Percentiles rank a stretch among this genome's conserved stretches.
phyloP scores from a whole-genome alignment of 2,329 filamentous ascomycete genomes.

The Mycosphaerella sp. region DNA sequence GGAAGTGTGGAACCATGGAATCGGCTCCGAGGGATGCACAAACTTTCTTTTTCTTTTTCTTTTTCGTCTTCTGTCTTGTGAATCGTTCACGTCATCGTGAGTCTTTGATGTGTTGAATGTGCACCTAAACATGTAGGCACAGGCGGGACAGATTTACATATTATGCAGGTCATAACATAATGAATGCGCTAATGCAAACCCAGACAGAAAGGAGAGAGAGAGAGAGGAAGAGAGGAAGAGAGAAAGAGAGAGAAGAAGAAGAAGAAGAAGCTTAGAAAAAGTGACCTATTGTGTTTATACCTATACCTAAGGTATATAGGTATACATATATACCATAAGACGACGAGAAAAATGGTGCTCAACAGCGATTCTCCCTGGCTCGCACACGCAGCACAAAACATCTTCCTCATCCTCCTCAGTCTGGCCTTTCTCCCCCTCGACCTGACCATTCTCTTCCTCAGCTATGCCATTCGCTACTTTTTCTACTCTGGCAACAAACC shows the following conservation, averaged over 20 bases:
- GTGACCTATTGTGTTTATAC: too few species aligned
- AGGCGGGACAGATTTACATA: too few species aligned
- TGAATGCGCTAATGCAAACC: too few species aligned
- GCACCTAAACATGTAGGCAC: not conserved
- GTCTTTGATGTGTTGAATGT: not conserved
- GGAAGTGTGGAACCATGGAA: not conserved
- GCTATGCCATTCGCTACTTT: slow-evolving; percentile 19
- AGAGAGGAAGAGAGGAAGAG: too few species aligned
- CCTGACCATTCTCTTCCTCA: slow-evolving; percentile 39
- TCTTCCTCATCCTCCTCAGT: slow-evolving; percentile 41
- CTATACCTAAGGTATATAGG: too few species aligned
- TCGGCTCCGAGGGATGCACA: not conserved
- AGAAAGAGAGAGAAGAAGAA: too few species aligned
- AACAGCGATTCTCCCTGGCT: slow-evolving; percentile 31
- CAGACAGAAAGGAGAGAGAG: too few species aligned
- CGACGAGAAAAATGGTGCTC: slow-evolving; percentile 26
- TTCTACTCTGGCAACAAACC: not conserved
- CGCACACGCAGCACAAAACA: slow-evolving; percentile 45
- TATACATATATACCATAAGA: too few species aligned
- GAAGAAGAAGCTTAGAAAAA: too few species aligned
- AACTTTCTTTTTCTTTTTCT: too few species aligned
- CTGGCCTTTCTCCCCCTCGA: slow-evolving; percentile 46
- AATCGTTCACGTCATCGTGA: slow-evolving; percentile 11
- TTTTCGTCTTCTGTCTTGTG: too few species aligned
- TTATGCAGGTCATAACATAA: too few species aligned